Evolutionary conservation across 768 basidiomycete genomes (phyloP).

Genomic region (Tylopilus sp.): DNA sequence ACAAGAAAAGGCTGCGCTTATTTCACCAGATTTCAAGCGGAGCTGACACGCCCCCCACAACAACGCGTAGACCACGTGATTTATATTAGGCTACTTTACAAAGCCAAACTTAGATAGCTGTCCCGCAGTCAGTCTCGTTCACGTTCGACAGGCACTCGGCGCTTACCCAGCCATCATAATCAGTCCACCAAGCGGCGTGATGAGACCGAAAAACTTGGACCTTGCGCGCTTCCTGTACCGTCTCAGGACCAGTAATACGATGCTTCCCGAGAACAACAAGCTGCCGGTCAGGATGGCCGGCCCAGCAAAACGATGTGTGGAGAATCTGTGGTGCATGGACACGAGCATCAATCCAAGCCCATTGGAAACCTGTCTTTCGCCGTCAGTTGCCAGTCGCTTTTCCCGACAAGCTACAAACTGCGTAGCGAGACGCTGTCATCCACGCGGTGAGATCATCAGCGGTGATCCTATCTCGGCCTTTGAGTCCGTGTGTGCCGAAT

Average conservation of each 20-base stretch:
- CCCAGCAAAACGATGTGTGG: conserved; percentile 59
- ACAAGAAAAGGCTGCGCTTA: conserved; percentile 24
- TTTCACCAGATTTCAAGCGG: conserved; percentile 40
- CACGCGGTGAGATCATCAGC: conserved; percentile 55
- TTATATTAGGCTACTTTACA: conserved; percentile 33
- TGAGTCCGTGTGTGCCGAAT: conserved; percentile 66
- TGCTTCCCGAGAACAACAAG: conserved; percentile 60
- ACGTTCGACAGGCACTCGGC: background rate
- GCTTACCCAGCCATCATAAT: conserved; percentile 68
- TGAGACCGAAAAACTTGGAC: conserved; percentile 53
- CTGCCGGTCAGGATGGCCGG: conserved; percentile 60
- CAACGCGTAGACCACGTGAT: conserved; percentile 43
- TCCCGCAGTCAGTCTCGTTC: conserved; percentile 5
- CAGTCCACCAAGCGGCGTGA: conserved; percentile 64
- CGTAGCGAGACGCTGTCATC: conserved; percentile 60
- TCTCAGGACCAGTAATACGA: conserved; percentile 52
- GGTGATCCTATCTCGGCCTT: conserved; percentile 44
- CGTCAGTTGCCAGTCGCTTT: conserved; percentile 7
- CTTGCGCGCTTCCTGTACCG: conserved; percentile 36
- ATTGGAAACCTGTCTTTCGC: conserved; percentile 49
- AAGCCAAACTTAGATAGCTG: conserved; percentile 53
- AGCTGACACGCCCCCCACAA: conserved; percentile 35
- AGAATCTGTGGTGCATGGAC: conserved; percentile 61
- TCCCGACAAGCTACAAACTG: conserved; percentile 40
- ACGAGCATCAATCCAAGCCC: conserved; percentile 62